Conservation (phyloP, 2,329 filamentous ascomycete species). For the Plectosphaerella sp. region DNA sequence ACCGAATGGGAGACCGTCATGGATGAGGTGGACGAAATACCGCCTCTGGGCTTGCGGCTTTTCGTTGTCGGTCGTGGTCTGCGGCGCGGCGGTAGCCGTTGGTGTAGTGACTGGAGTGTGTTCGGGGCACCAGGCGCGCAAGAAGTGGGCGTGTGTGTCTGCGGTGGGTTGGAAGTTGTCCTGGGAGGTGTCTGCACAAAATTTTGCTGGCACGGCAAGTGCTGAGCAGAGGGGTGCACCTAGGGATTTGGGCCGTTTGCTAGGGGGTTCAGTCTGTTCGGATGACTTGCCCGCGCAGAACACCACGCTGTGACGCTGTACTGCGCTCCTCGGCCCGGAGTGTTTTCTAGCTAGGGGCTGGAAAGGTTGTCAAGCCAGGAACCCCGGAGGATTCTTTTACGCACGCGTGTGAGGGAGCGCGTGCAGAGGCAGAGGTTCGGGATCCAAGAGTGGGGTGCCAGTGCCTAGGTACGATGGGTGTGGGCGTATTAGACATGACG, state of each 20-base stretch:
- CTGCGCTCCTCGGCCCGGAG: too few species aligned
- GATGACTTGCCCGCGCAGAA: too few species aligned
- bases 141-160: too few species aligned
- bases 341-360: background rate
- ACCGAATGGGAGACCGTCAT: background rate
- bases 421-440: too few species aligned
- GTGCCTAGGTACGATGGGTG: background rate
- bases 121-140: too few species aligned
- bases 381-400: background rate
- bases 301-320: too few species aligned
- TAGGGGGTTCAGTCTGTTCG: too few species aligned
- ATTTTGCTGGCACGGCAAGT: background rate
- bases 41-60: background rate
- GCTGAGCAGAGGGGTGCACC: background rate
- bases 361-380: background rate
- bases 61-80: background rate
- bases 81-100: background rate
- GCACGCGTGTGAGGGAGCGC: background rate
- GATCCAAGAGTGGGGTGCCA: background rate
- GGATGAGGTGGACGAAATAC: background rate
- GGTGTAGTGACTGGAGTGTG: too few species aligned
- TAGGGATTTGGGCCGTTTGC: background rate
- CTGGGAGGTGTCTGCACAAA: slow-evolving; percentile 3
- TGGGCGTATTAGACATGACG: background rate
- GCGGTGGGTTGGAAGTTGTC: background rate